Evolutionary conservation across 208 protist species (phyloP), one percentile per base, ranked within the genome.

Genomic region (Crithidia thermophila): DNA sequence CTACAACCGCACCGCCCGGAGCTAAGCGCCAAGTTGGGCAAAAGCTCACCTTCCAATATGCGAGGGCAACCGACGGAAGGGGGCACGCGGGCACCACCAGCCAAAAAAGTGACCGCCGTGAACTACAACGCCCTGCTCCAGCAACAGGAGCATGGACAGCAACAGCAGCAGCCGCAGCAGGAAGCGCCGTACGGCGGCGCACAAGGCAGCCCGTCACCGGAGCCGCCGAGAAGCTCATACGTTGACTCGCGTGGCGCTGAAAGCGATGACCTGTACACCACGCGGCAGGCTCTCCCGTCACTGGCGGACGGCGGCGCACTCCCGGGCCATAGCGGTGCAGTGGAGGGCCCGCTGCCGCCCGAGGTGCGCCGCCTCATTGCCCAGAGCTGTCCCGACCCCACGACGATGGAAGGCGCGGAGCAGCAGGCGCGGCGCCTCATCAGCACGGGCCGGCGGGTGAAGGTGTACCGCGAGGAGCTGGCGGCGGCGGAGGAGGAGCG

Each of bases 401-500:
- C 10, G 27, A 52, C 37, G 34, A 46, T 43, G 53, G 90, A 91
- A 16, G 68, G 81, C 16, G 83, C 83, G 2, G 90, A 95, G 83
- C 75, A 81, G 25, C 82, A 95, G 45, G 86, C 90, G 0, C 79
- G 90, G 4, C 82, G 87, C 4, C 76, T 95, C 47, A 68, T 95
- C 36, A 95, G 90, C 78, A 91, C 85, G 20, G 82, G 62, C 39
- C 84, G 87, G 4, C 84, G 90, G 21, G 64, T 93, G 20, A 80
- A 82, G 52, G 90, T 95, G 2, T 95, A 95, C 58, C 79, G 87
- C 9, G 86, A 87, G 27, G 90, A 95, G 71, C 71, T 95, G 28
- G 69, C 78, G 18, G 84, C 82, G 21, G 90, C 90, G 8, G 56
- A 81, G 31, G 90, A 86, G 57, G 90, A 95, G 73, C 67, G 67